Evolutionary conservation across 371 early-diverging fungal species (phyloP).

Genomic region (Batrachochytrium dendrobatidis): DNA sequence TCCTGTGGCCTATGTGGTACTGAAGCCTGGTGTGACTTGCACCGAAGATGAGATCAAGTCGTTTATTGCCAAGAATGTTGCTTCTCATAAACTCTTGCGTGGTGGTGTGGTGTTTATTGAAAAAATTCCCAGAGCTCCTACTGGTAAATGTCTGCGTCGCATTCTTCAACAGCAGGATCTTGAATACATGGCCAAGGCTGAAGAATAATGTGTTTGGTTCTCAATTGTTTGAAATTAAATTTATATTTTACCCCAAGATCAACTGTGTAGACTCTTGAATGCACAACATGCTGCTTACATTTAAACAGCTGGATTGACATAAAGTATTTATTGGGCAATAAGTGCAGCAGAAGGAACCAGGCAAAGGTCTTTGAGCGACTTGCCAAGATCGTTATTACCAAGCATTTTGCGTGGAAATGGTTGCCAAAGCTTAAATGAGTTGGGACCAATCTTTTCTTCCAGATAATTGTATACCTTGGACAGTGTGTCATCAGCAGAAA

Average conservation of each 20-base stretch:
- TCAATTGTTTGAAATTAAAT: too few species aligned
- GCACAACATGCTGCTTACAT: too few species aligned
- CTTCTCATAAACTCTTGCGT: conserved; percentile 66
- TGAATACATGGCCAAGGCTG: too few species aligned
- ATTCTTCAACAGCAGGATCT: conserved; percentile 12
- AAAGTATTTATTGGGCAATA: conserved; percentile 21
- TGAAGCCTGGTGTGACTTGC: conserved; percentile 16
- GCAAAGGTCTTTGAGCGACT: conserved; percentile 35
- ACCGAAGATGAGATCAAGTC: conserved; percentile 37
- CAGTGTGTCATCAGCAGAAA: conserved; percentile 62
- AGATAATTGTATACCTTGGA: conserved; percentile 57
- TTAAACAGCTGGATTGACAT: too few species aligned
- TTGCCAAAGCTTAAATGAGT: conserved; percentile 52
- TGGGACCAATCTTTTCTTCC: conserved; percentile 27
- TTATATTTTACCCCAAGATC: too few species aligned
- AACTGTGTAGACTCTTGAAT: too few species aligned
- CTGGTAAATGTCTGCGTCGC: conserved; percentile 70
- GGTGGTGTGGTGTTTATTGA: conserved; percentile 70
- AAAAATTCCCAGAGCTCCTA: conserved; percentile 68
- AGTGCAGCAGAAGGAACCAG: conserved; percentile 38
- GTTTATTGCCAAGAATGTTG: conserved; percentile 55
- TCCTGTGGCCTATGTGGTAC: conserved; percentile 73
- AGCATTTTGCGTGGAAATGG: conserved; percentile 67
- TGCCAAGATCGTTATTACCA: conserved; percentile 20
- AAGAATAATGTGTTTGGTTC: too few species aligned